Evolutionary conservation across 441 rosid species (phyloP).

Genomic region (Theobroma grandiflorum): DNA sequence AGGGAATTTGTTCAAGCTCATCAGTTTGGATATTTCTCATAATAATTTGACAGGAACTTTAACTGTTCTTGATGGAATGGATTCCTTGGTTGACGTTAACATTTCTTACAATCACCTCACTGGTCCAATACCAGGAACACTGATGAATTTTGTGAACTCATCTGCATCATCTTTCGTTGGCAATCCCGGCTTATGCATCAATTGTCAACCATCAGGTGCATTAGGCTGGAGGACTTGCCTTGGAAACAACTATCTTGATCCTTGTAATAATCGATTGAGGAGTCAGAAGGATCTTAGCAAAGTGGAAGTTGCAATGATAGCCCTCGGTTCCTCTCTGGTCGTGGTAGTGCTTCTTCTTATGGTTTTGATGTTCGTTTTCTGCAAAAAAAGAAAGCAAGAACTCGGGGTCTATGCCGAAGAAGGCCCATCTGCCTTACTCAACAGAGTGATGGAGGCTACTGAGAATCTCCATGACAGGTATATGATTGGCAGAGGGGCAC

Average conservation of each 20-base stretch:
- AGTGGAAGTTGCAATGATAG: constrained; percentile 47
- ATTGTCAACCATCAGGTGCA: constrained; percentile 39
- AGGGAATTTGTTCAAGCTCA: constrained; percentile 49
- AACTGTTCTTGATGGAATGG: constrained; percentile 45
- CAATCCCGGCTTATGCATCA: constrained; percentile 66
- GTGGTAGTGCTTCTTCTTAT: constrained; percentile 47
- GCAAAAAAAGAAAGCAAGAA: constrained; percentile 40
- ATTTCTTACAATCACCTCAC: constrained; percentile 70
- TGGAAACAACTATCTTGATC: constrained; percentile 39
- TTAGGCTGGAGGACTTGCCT: constrained; percentile 33
- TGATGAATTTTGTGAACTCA: constrained; percentile 45
- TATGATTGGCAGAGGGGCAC: constrained; percentile 79
- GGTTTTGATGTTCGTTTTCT: constrained; percentile 36
- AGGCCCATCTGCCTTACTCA: constrained; percentile 56
- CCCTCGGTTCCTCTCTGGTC: constrained; percentile 44
- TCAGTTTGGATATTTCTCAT: constrained; percentile 66
- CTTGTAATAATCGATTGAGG: constrained; percentile 44
- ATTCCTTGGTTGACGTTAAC: constrained; percentile 51
- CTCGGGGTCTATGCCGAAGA: constrained; percentile 49
- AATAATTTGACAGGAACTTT: constrained; percentile 73
- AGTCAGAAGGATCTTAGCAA: constrained; percentile 39
- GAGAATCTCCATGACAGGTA: constrained; percentile 69
- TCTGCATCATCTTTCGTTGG: constrained; percentile 63
- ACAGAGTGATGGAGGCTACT: constrained; percentile 66
- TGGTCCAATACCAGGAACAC: constrained; percentile 68